Evolutionary conservation across 306 rosid species (phyloP).

Genomic region (Canavalia gladiata): DNA sequence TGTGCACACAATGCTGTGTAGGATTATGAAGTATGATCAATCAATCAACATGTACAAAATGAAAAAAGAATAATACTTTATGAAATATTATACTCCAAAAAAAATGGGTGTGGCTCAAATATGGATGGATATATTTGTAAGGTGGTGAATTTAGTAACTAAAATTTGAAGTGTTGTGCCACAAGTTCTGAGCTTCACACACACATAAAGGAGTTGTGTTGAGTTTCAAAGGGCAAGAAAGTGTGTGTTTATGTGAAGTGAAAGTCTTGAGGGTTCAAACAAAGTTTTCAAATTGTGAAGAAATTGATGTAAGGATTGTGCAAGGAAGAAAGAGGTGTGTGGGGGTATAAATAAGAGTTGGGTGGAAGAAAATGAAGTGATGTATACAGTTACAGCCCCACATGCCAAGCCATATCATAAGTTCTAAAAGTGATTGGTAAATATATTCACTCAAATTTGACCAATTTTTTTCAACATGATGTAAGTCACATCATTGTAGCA

Average conservation of each 20-base stretch:
- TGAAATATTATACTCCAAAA: not conserved
- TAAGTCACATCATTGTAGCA: too few species aligned
- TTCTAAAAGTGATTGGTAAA: not conserved
- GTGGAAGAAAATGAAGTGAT: not conserved
- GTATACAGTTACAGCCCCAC: not conserved
- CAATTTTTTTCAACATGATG: not conserved
- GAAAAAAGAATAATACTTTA: not conserved
- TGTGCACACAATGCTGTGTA: not conserved
- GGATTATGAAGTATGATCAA: not conserved
- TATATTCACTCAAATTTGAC: constrained; percentile 1
- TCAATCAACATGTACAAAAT: not conserved
- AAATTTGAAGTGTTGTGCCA: not conserved
- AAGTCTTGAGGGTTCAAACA: not conserved
- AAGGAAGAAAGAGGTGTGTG: not conserved
- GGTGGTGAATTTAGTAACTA: not conserved
- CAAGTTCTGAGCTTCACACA: not conserved
- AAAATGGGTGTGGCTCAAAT: not conserved
- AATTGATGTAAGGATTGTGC: not conserved
- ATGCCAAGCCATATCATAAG: not conserved
- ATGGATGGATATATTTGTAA: not conserved
- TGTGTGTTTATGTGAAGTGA: not conserved
- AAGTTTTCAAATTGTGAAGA: not conserved
- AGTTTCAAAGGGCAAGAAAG: not conserved
- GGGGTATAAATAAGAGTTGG: constrained; percentile 36
- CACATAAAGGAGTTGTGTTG: not conserved